Evolutionary conservation across 73 alveolate species (phyloP).

Genomic region (Paramecium bursaria): DNA sequence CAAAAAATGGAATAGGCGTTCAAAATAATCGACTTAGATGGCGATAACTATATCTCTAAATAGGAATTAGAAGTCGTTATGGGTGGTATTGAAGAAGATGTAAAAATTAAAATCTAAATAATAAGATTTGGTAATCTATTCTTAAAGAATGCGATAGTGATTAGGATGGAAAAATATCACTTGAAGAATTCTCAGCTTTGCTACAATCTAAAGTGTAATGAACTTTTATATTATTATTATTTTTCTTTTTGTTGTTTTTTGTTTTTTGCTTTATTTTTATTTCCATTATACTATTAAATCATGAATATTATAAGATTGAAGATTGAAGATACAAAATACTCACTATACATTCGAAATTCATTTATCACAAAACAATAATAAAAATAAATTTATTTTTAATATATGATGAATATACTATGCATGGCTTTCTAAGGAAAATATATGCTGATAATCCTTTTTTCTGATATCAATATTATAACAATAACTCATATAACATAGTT

Average conservation of each 20-base stretch:
- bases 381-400: no score
- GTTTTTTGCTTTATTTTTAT: no score
- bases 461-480: not conserved
- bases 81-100: constrained; percentile 70
- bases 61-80: constrained; percentile 59
- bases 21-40: constrained; percentile 71
- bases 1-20: constrained; percentile 69
- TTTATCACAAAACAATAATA: no score
- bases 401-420: not conserved
- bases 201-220: constrained; percentile 59
- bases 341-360: no score
- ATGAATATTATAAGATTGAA: no score
- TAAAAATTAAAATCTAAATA: not conserved
- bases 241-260: no score
- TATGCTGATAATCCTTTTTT: not conserved
- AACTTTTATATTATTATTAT: not conserved
- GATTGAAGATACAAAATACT: no score
- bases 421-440: not conserved
- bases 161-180: constrained; percentile 69
- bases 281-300: no score
- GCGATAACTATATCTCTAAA: constrained; percentile 68
- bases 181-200: constrained; percentile 58
- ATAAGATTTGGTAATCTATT: constrained; percentile 60
- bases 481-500: constrained; percentile 36
- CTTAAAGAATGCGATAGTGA: constrained; percentile 67